Percentiles rank a stretch among this genome's conserved stretches.
phyloP scores from a whole-genome alignment of 305 asterid genomes.

The Fraxinus platypoda region DNA sequence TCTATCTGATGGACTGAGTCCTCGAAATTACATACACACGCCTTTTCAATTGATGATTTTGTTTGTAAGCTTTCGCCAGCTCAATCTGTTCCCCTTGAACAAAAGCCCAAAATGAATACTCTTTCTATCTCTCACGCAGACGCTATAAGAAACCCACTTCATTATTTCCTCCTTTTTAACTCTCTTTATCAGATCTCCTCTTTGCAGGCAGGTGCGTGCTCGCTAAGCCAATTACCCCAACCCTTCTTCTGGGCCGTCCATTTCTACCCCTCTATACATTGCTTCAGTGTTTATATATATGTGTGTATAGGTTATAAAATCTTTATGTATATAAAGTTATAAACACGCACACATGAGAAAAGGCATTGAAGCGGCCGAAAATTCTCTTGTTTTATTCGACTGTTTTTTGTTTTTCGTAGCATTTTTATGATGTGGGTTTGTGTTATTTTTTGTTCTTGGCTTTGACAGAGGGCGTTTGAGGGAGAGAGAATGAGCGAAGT shows the following conservation, averaged over 20 bases:
- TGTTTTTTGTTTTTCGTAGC: not conserved
- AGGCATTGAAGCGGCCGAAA: slow-evolving; percentile 2
- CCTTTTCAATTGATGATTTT: not conserved
- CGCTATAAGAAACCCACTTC: slow-evolving; percentile 21
- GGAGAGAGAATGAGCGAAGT: not conserved
- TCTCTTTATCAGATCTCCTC: slow-evolving; percentile 31
- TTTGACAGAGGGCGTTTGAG: slow-evolving; percentile 4
- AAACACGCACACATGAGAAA: not conserved
- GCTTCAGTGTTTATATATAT: not conserved
- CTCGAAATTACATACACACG: slow-evolving; percentile 1
- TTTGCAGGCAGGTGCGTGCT: slow-evolving; percentile 35
- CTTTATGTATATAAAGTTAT: not conserved
- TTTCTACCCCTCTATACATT: not conserved
- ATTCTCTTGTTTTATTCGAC: not conserved
- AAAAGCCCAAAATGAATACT: not conserved
- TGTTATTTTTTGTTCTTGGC: not conserved
- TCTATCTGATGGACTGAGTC: slow-evolving; percentile 3
- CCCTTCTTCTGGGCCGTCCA: slow-evolving; percentile 9
- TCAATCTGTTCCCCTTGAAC: not conserved
- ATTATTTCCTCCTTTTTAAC: slow-evolving; percentile 21
- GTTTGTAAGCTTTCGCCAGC: slow-evolving; percentile 6
- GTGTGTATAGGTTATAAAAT: not conserved
- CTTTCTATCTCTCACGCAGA: not conserved
- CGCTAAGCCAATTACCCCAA: slow-evolving; percentile 14
- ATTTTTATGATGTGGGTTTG: not conserved